Conservation (phyloP, 2,329 filamentous ascomycete genomes). For the Colletotrichum cordylinicola region DNA sequence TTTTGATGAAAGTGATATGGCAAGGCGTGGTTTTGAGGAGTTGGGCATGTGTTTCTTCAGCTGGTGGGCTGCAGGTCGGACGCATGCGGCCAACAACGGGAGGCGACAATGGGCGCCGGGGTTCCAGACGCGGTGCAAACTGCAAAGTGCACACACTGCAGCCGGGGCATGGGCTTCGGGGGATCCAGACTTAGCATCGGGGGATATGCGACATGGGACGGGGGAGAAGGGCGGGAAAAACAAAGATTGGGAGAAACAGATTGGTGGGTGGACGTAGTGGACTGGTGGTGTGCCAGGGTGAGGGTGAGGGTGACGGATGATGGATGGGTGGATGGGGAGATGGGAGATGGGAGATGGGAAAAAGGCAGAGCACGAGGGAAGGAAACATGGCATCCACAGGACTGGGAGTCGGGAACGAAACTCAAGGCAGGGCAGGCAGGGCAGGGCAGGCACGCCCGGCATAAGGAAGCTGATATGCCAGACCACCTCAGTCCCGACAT, state of each 20-base stretch:
- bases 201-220: background rate
- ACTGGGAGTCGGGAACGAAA: background rate
- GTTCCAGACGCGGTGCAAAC: background rate
- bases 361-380: background rate
- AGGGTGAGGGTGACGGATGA: background rate
- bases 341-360: background rate
- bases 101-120: background rate
- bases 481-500: background rate
- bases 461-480: background rate
- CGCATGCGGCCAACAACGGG: slow-evolving; percentile 4
- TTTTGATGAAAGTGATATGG: background rate
- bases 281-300: background rate
- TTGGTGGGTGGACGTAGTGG: background rate
- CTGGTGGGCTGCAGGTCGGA: background rate
- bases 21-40: background rate
- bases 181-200: background rate
- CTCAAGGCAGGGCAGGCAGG: background rate
- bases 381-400: background rate
- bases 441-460: background rate
- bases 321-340: background rate
- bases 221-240: background rate
- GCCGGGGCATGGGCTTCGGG: background rate
- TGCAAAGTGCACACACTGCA: background rate
- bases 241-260: background rate
- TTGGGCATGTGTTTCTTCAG: background rate